phyloP scores from a whole-genome alignment of 1,284 basidiomycete species.

The Microstroma glucosiphilum region DNA sequence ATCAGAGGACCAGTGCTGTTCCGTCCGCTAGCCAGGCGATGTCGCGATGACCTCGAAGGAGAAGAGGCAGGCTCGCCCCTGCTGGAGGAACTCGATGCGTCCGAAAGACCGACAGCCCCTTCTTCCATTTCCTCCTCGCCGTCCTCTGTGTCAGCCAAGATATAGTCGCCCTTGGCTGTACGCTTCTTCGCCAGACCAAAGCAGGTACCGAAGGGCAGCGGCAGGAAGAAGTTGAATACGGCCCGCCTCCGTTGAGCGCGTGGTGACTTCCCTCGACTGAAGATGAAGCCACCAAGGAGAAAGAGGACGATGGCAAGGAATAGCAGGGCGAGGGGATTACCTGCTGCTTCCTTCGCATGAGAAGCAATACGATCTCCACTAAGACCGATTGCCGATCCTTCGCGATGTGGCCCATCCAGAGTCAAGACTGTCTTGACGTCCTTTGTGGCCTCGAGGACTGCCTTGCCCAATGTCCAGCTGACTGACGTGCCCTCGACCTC shows the following conservation, averaged over 20 bases:
- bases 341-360: conserved; percentile 19
- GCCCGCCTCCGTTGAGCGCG: conserved; percentile 24
- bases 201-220: conserved; percentile 29
- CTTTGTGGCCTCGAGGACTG: conserved; percentile 88
- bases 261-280: conserved; percentile 28
- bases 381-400: conserved; percentile 2
- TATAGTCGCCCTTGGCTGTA: conserved; percentile 33
- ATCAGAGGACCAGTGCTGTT: background rate
- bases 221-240: conserved; percentile 28
- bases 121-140: conserved; percentile 18
- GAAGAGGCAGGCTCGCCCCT: background rate
- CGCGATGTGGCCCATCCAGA: background rate
- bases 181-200: conserved; percentile 21
- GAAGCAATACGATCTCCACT: conserved; percentile 19
- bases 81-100: background rate
- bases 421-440: conserved; percentile 22
- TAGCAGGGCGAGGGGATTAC: conserved; percentile 20
- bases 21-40: background rate
- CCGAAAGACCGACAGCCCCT: conserved; percentile 4
- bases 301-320: conserved; percentile 23
- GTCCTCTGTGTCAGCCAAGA: conserved; percentile 43
- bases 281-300: conserved; percentile 26
- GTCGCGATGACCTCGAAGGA: background rate
- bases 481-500: conserved; percentile 85
- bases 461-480: conserved; percentile 95